phyloP scores from a whole-genome alignment of 2,329 filamentous ascomycete genomes.

The Trichoderma sp. region DNA sequence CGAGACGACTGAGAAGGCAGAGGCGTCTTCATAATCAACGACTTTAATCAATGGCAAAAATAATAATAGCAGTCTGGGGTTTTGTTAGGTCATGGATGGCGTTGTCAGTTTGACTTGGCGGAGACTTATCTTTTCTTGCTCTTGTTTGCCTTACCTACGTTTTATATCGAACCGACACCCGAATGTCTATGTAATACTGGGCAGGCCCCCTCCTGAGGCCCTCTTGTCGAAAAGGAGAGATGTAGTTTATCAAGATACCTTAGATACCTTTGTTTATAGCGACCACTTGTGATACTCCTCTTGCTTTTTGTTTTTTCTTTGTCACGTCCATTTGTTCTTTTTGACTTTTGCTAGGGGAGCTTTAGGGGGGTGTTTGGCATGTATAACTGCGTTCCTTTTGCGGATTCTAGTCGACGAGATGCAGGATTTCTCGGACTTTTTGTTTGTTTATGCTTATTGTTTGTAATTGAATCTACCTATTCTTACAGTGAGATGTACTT shows the following conservation, averaged over 20 bases:
- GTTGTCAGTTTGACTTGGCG: constrained; percentile 21
- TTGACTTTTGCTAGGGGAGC: not conserved
- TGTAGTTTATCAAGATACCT: constrained; percentile 30
- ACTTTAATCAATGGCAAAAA: constrained; percentile 7
- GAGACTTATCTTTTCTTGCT: constrained; percentile 15
- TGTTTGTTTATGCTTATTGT: not conserved
- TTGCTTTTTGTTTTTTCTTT: constrained; percentile 9
- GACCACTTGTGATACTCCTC: constrained; percentile 20
- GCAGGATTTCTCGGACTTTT: not conserved
- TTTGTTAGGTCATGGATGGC: constrained; percentile 14
- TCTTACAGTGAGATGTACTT: constrained; percentile 26
- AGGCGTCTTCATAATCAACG: constrained; percentile 7
- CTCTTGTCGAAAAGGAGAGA: constrained; percentile 24
- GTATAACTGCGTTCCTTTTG: constrained; percentile 11
- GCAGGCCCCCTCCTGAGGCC: not conserved
- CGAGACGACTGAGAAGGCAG: constrained; percentile 1
- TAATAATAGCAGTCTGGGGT: constrained; percentile 19
- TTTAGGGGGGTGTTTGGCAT: constrained; percentile 8
- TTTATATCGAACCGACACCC: constrained; percentile 6
- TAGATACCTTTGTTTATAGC: constrained; percentile 30
- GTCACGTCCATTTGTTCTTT: too few relatives aligned
- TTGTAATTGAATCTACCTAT: constrained; percentile 21
- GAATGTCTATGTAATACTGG: constrained; percentile 25
- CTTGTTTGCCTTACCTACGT: constrained; percentile 18
- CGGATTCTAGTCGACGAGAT: not conserved